phyloP scores from a whole-genome alignment of 2,329 filamentous ascomycete species.

The Colletotrichum spinosum region DNA sequence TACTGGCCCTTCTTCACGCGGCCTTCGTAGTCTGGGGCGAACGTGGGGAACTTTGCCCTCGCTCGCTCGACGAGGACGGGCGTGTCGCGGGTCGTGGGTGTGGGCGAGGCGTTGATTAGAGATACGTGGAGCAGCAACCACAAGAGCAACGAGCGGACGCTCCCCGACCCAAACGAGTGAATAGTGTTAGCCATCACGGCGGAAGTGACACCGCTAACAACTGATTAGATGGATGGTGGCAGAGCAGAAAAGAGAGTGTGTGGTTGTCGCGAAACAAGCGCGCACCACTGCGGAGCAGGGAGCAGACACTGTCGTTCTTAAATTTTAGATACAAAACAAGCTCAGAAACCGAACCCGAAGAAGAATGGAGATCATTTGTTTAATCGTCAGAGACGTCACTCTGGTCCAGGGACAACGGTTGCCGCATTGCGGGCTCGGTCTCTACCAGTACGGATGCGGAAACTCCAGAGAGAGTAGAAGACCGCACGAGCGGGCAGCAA shows the following conservation, averaged over 20 bases:
- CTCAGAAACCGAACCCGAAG: neutral
- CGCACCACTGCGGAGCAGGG: neutral
- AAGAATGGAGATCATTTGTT: neutral
- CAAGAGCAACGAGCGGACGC: constrained; percentile 3
- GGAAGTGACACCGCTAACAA: neutral
- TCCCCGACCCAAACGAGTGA: constrained; percentile 8
- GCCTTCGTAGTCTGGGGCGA: neutral
- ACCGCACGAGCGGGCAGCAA: neutral
- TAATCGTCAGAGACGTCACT: neutral
- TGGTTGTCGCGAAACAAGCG: neutral
- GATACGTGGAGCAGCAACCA: constrained; percentile 1
- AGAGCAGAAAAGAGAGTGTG: neutral
- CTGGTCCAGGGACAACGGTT: neutral
- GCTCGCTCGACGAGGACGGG: neutral
- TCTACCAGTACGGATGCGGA: too few species aligned
- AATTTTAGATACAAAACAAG: neutral
- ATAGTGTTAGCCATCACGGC: constrained; percentile 5
- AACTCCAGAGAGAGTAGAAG: neutral
- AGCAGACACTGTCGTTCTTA: too few species aligned
- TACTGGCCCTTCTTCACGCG: constrained; percentile 7
- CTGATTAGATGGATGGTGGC: neutral
- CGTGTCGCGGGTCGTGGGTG: neutral
- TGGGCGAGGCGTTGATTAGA: constrained; percentile 4
- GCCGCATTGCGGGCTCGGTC: too few species aligned
- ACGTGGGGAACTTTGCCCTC: neutral